These are phyloP conservation scores for Jatropha curcas DNA, from an alignment of 345 rosid species.

Conservation along the genomic window DNA sequence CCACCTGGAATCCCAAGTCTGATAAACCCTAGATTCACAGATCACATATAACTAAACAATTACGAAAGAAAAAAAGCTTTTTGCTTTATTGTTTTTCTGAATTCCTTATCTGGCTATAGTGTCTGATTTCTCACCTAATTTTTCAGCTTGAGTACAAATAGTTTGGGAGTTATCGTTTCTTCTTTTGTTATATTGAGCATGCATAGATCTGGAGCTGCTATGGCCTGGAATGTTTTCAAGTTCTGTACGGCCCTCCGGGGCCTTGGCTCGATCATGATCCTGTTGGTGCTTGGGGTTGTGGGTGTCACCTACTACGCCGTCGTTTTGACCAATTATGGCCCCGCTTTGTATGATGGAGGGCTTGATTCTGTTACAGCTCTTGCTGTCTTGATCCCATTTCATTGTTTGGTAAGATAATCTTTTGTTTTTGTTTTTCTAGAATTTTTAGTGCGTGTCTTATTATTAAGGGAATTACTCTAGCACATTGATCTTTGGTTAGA, in stretches of 20 bases:
- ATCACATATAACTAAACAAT: not conserved
- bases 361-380: constrained; percentile 58
- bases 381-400: constrained; percentile 67
- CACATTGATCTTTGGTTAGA: not conserved
- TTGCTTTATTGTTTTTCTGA: not conserved
- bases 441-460: not conserved
- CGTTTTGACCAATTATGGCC: constrained; percentile 85
- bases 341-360: constrained; percentile 67
- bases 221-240: constrained; percentile 99
- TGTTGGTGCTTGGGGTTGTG: constrained; percentile 84
- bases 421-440: not conserved
- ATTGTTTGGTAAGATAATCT: constrained; percentile 58
- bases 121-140: not conserved
- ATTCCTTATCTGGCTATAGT: not conserved
- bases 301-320: constrained; percentile 94
- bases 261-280: constrained; percentile 98
- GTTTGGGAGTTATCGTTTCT: not conserved
- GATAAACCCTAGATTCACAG: constrained; percentile 38
- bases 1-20: constrained; percentile 27
- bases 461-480: not conserved
- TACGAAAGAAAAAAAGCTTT: not conserved
- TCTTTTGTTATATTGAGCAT: constrained; percentile 37
- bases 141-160: not conserved
- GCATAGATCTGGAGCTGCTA: constrained; percentile 93
- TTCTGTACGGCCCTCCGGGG: constrained; percentile 93